Percentiles rank a stretch among this genome's conserved stretches.
These are phyloP conservation scores for Talaromyces funiculosus DNA, from an alignment of 2,329 filamentous ascomycete genomes.

Conservation along the genomic window DNA sequence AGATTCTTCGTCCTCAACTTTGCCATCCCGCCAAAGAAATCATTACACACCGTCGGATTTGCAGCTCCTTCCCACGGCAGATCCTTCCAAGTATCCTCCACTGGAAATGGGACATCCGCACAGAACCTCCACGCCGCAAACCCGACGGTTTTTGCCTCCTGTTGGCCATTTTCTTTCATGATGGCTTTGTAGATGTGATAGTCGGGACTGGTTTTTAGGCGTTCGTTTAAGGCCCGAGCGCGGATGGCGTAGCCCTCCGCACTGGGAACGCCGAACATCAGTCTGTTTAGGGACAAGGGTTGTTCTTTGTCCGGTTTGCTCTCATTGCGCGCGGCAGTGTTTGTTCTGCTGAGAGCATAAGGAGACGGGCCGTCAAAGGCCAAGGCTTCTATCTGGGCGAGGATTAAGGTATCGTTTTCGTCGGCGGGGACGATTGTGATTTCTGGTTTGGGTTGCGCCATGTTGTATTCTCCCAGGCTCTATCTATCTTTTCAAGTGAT, in stretches of 20 bases:
- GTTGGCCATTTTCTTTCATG: not conserved
- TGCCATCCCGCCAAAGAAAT: slow-evolving; percentile 9
- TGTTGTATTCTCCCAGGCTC: not conserved
- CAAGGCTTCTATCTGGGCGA: slow-evolving; percentile 5
- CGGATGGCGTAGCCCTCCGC: not conserved
- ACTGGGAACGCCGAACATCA: slow-evolving; percentile 13
- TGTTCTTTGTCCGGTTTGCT: not conserved
- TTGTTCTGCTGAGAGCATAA: not conserved
- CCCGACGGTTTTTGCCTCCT: slow-evolving; percentile 3
- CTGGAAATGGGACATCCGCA: not conserved
- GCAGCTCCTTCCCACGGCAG: not conserved
- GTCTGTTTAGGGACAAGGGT: not conserved
- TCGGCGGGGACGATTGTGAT: slow-evolving; percentile 6
- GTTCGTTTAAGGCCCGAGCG: not conserved
- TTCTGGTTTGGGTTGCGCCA: not conserved
- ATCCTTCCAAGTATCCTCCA: slow-evolving; percentile 12
- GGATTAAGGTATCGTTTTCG: not conserved
- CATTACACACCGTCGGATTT: slow-evolving; percentile 12
- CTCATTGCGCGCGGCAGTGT: not conserved
- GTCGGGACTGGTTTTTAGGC: not conserved
- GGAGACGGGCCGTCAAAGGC: slow-evolving; percentile 5
- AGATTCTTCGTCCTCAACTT: slow-evolving; percentile 2
- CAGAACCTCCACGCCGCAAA: slow-evolving; percentile 10
- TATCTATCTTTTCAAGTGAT: not conserved
- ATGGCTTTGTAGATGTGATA: slow-evolving; percentile 8